Conservation (phyloP, 805 yeast species). For the Cyberlindnera samutprakarnensis region DNA sequence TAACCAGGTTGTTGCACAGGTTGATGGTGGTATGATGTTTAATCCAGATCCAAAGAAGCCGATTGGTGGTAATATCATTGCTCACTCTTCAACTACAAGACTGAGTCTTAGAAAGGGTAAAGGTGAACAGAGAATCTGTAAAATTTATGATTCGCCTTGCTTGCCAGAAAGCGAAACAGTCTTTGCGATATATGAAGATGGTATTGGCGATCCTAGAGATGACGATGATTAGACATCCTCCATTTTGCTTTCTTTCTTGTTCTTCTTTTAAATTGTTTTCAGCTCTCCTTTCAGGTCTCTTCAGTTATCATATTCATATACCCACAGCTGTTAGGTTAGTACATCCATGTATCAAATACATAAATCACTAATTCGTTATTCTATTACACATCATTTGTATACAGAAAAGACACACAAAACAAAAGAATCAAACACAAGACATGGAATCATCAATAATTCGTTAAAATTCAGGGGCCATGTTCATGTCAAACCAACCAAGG, state of each 20-base stretch:
- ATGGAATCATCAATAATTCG: too few relatives aligned
- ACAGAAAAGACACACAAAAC: too few relatives aligned
- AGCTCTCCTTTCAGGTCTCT: too few relatives aligned
- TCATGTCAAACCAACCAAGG: constrained; percentile 88
- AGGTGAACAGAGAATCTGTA: constrained; percentile 89
- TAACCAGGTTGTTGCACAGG: constrained; percentile 97
- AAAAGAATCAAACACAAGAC: constrained; percentile 1
- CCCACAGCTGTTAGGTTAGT: too few relatives aligned
- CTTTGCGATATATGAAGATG: constrained; percentile 94
- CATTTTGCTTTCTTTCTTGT: background rate
- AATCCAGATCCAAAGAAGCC: constrained; percentile 98
- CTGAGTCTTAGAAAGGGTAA: constrained; percentile 84
- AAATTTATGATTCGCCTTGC: constrained; percentile 93
- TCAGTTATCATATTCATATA: too few relatives aligned
- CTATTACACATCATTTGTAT: background rate
- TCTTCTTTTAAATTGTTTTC: background rate
- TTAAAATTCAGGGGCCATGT: constrained; percentile 58
- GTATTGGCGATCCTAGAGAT: constrained; percentile 91
- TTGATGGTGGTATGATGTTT: constrained; percentile 74
- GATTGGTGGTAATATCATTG: constrained; percentile 96
- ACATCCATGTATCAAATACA: too few relatives aligned
- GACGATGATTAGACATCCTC: constrained; percentile 23
- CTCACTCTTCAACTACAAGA: constrained; percentile 94
- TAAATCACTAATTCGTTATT: too few relatives aligned
- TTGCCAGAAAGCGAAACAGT: constrained; percentile 92